A percentile compares a stretch with the other conserved stretches of the same genome.
These are phyloP conservation scores for Solanum paucissectum DNA, from an alignment of 257 asterid species.

Conservation along the genomic window DNA sequence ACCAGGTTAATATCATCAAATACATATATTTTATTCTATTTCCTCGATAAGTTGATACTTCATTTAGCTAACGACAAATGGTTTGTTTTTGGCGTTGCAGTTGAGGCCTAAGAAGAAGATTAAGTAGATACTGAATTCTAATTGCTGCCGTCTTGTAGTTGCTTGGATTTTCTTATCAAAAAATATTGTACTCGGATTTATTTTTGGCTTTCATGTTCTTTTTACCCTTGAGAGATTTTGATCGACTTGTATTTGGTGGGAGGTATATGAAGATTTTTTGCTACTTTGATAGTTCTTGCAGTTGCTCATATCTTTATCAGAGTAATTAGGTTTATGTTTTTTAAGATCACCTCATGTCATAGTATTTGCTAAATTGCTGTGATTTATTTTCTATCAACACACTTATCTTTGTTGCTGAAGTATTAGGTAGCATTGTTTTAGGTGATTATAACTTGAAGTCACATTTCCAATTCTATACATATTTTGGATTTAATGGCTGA, in stretches of 20 bases:
- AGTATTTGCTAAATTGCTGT: neutral
- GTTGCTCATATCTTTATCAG: neutral
- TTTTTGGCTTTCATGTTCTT: neutral
- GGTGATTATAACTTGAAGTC: neutral
- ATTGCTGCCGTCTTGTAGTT: neutral
- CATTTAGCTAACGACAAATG: neutral
- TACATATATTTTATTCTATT: neutral
- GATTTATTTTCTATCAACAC: neutral
- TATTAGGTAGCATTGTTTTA: neutral
- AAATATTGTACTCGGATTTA: neutral
- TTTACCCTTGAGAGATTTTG: neutral
- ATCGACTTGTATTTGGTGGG: neutral
- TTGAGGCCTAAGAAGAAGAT: conserved; percentile 1
- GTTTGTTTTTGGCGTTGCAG: neutral
- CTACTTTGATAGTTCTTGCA: neutral
- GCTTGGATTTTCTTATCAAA: neutral
- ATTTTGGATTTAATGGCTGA: neutral
- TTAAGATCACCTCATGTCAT: neutral
- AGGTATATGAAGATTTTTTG: neutral
- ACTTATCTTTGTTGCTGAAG: neutral
- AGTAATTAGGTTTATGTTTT: neutral
- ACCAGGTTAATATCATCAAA: neutral
- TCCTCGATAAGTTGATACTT: neutral
- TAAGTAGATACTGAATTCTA: neutral
- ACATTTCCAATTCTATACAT: neutral